phyloP scores from a whole-genome alignment of 164 flowering plant genomes.

The Platanus orientalis region DNA sequence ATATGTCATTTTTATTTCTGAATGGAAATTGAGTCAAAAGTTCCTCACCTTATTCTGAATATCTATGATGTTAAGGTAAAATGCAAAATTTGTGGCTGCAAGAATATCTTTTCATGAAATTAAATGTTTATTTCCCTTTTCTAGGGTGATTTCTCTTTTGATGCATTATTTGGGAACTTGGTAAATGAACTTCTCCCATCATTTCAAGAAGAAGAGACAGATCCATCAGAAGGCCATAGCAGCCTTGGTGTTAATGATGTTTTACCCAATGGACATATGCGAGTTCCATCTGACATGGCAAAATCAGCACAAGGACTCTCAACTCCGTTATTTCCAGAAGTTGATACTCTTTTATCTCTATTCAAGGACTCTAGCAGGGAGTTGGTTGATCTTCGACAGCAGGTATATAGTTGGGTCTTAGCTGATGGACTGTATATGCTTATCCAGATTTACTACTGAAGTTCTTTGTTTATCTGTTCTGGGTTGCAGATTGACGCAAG shows the following conservation, averaged over 20 bases:
- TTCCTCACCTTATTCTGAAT: too few species aligned
- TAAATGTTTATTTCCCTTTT: too few species aligned
- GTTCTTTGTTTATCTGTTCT: conserved; percentile 8
- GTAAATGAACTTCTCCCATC: conserved; percentile 84
- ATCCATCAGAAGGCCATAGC: conserved; percentile 65
- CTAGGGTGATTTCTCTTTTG: conserved; percentile 97
- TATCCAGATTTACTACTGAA: background rate
- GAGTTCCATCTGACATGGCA: conserved; percentile 44
- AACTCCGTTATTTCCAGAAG: conserved; percentile 84
- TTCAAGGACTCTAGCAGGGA: conserved; percentile 87
- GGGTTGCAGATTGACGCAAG: conserved; percentile 70
- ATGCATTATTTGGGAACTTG: conserved; percentile 91
- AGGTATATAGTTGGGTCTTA: conserved; percentile 37
- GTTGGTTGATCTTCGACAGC: conserved; percentile 73
- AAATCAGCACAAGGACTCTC: conserved; percentile 47
- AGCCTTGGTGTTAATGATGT: conserved; percentile 37
- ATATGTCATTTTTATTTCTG: background rate
- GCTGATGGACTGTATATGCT: background rate
- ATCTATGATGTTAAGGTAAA: too few species aligned
- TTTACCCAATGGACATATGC: conserved; percentile 60
- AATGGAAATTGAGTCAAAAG: background rate
- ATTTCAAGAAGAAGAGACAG: conserved; percentile 68
- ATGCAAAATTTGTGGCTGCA: too few species aligned
- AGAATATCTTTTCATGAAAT: too few species aligned
- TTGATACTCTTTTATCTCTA: conserved; percentile 67